Percentiles rank a stretch among this genome's conserved stretches.
These are phyloP conservation scores for Erodium chrysanthum DNA, from an alignment of 441 rosid genomes.

Conservation along the genomic window DNA sequence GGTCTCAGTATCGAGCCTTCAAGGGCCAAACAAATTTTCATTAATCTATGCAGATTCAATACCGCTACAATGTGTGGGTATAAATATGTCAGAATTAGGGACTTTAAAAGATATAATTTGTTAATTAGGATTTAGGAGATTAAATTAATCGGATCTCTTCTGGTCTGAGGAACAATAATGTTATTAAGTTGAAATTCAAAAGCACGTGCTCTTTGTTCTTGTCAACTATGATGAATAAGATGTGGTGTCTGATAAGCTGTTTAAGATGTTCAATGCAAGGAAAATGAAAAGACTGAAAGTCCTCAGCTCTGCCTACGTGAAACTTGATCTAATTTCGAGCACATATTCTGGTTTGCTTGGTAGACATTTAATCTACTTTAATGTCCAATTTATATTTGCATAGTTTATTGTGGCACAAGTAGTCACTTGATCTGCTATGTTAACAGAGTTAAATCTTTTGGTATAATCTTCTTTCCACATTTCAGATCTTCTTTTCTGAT, in stretches of 20 bases:
- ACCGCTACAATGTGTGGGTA: neutral
- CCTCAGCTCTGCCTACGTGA: neutral
- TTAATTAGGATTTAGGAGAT: neutral
- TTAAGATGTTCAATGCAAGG: neutral
- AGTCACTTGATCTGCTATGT: neutral
- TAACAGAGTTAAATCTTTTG: neutral
- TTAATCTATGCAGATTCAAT: neutral
- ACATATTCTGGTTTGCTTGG: neutral
- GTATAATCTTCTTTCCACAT: slow-evolving; percentile 2
- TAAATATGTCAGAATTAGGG: neutral
- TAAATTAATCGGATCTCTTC: neutral
- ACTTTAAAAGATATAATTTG: neutral
- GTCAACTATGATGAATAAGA: neutral
- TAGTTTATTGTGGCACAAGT: neutral
- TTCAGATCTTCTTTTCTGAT: neutral
- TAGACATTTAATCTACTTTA: neutral
- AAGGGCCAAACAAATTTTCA: neutral
- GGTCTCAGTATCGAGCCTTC: neutral
- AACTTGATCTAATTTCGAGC: neutral
- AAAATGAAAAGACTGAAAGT: neutral
- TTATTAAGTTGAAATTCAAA: neutral
- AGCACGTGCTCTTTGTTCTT: neutral
- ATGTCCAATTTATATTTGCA: neutral
- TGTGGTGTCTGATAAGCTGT: neutral
- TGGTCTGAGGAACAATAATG: neutral